Evolutionary conservation across 1,284 basidiomycete species (phyloP).

Genomic region (Agaricales sp.): DNA sequence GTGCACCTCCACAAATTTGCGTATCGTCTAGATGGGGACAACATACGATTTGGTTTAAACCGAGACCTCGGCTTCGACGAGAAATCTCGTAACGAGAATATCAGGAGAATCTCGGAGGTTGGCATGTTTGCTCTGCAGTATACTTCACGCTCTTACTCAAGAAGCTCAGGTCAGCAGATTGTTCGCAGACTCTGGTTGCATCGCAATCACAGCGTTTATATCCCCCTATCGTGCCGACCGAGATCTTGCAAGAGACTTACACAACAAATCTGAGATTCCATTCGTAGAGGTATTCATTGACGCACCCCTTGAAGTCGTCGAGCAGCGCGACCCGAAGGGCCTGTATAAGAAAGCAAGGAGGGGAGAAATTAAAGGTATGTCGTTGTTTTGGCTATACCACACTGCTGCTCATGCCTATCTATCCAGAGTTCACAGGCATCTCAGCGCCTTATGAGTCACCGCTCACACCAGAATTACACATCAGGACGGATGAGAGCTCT

Average conservation of each 20-base stretch:
- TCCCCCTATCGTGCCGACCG: conserved; percentile 94
- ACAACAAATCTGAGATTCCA: conserved; percentile 61
- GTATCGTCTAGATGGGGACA: conserved; percentile 96
- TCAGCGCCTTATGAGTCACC: conserved; percentile 97
- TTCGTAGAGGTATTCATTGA: conserved; percentile 97
- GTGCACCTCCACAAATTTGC: conserved; percentile 79
- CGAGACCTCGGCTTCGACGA: conserved; percentile 98
- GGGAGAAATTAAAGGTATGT: conserved; percentile 89
- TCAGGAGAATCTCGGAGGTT: conserved; percentile 94
- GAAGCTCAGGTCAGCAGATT: conserved; percentile 77
- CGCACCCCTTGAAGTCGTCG: conserved; percentile 83
- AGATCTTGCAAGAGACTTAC: conserved; percentile 74
- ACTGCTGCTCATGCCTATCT: background rate
- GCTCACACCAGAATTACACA: conserved; percentile 81
- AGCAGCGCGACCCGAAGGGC: conserved; percentile 94
- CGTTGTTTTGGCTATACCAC: background rate
- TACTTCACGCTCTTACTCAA: conserved; percentile 5
- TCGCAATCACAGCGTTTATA: conserved; percentile 95
- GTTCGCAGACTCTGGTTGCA: conserved; percentile 81
- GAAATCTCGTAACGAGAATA: conserved; percentile 93
- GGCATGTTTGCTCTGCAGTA: conserved; percentile 10
- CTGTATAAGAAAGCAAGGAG: conserved; percentile 95
- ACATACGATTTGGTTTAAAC: conserved; percentile 94
- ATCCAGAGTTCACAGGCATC: conserved; percentile 91
- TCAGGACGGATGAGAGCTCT: conserved; percentile 77